These are phyloP conservation scores for Populus hybrid DNA, from an alignment of 441 rosid species.

Conservation along the genomic window DNA sequence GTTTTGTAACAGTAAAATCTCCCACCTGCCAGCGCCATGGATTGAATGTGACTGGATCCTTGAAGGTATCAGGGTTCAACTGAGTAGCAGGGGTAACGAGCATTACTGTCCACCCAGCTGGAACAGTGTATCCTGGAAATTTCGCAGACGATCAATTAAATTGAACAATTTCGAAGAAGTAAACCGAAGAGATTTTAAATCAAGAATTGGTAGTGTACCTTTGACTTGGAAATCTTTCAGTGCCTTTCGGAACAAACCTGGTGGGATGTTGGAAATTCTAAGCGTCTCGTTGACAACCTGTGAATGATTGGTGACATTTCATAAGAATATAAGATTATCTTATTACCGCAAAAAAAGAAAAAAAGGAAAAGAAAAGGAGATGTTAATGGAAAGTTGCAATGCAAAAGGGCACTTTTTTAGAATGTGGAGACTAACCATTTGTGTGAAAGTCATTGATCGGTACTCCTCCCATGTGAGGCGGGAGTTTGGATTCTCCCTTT, in stretches of 20 bases:
- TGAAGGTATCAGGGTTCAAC: constrained; percentile 22
- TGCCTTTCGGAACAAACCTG: no score
- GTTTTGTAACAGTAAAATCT: neutral
- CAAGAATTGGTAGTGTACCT: neutral
- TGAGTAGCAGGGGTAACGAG: constrained; percentile 22
- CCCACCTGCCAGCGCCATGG: constrained; percentile 38
- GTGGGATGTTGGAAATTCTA: no score
- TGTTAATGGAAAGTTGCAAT: neutral
- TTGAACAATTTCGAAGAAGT: neutral
- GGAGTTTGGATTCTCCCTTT: constrained; percentile 8
- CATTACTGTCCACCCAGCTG: constrained; percentile 30
- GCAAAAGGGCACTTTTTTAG: neutral
- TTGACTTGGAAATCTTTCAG: no score
- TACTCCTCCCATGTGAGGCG: constrained; percentile 36
- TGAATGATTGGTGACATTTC: no score
- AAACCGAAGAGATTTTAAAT: neutral
- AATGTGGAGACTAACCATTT: constrained; percentile 17
- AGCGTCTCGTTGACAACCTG: no score
- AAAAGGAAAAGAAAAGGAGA: neutral
- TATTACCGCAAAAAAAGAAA: neutral
- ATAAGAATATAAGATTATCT: neutral
- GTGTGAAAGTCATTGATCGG: constrained; percentile 36
- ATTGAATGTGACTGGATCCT: constrained; percentile 31
- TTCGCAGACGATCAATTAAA: neutral
- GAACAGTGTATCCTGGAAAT: constrained; percentile 29